Base-by-base conservation (phyloP, 2,329 filamentous ascomycete genomes). In the Xylogone sp. region DNA sequence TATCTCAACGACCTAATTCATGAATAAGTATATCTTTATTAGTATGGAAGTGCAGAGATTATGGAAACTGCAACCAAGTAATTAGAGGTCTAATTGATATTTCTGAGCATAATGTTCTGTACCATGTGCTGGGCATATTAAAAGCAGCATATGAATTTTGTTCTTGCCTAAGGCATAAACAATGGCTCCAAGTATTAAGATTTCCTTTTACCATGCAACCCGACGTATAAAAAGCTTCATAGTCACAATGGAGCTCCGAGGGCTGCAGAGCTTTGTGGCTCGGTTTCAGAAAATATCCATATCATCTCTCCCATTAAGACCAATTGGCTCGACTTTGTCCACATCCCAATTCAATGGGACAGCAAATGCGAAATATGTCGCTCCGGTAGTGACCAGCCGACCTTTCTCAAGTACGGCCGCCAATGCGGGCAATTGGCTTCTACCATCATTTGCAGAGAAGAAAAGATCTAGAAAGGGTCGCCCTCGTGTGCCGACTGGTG, bases 401-500 rank as follows among this genome's bases (percentile, higher is more conserved):
- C 73, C 81, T 55, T 95, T 96, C 72, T 90, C 90, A 39, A 87
- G 86, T 27, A 88, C 88, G 16, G 54, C 78, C 64, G 57, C 74
- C 58, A 65, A 73, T 66, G 57, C 77, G 68, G 82, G 81, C 59
- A 87, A 82, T 66, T 97, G 92, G 91, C 87, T 97, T 45, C 81
- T 88, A 52, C 93, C 93, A 29, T 87, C 83, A 63, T 73, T 86
- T 62, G 83, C 89, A 58, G 92, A 90, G 68, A 87, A 84, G 65
- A 90, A 89, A 70, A 96, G 95, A 77, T 92, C 91, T 60, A 81
- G 81, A 58, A 97, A 97, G 74, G 94, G 93, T 39, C 83, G 91
- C 2, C 87, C 89, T 46, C 84, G 90, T 62, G 91, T 97, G 46
- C 82, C 89, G 21, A 99, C 92, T 0, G 94, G 94, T 56, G 94